Evolutionary conservation across 2,329 filamentous ascomycete genomes (phyloP), one percentile per base, ranked within the genome.

Genomic region (Colletotrichum chrysophilum): DNA sequence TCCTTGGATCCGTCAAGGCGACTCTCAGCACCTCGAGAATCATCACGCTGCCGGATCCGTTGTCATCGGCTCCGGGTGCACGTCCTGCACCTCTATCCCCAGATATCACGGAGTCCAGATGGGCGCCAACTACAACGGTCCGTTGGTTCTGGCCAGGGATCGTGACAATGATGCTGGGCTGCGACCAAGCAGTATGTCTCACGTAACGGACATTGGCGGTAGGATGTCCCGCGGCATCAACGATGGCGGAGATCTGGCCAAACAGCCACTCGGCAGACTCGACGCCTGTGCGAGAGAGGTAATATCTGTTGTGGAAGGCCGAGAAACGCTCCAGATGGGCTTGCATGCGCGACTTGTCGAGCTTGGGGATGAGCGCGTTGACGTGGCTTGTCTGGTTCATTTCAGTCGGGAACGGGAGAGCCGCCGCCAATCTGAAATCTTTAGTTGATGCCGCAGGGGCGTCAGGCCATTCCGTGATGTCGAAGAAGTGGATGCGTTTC

Each of bases 61-160:
- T 94, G 79, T 96, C 94, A 79, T 96, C 81, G 28, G 84, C 94
- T 66, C 94, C 94, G 0, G 94, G 94, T 0, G 94, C 93, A 30
- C 93, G 90, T 34, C 95, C 88, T 48, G 94, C 87, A 2, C 92
- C 91, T 2, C 94, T 93, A 9, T 95, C 86, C 81, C 93, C 93
- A 38, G 95, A 87, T 80, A 96, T 96, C 84, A 96, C 93, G 79
- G 93, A 95, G 82, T 96, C 95, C 79, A 95, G 94, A 80, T 96
- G 94, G 2, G 94, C 94, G 32, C 94, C 94, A 70, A 96, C 91
- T 4, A 96, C 92, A 32, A 96, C 89, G 0, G 94, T 96, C 81
- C 94, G 92, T 75, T 78, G 78, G 0, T 88, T 92, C 84, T 92
- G 90, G 18, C 94, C 95, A 0, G 94, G 94, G 34, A 97, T 93